Conservation (phyloP, 2,329 filamentous ascomycete genomes). For the Penicillium brevicompactum region DNA sequence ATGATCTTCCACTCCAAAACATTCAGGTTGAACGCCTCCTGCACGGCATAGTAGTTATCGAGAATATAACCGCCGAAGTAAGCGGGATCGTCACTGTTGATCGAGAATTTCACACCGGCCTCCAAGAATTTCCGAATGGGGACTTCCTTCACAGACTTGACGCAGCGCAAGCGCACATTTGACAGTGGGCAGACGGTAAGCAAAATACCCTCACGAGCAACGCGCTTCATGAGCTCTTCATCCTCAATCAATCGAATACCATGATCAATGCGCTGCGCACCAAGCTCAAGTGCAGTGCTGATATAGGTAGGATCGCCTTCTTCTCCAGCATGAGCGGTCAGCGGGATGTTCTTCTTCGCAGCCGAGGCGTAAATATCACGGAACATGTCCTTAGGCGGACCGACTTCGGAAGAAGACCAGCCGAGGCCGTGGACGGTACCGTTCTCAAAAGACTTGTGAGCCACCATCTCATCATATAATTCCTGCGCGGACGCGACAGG, state of each 20-base stretch:
- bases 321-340: slow-evolving; percentile 77
- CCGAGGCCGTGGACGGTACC: slow-evolving; percentile 65
- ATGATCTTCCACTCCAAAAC: slow-evolving; percentile 69
- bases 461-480: slow-evolving; percentile 44
- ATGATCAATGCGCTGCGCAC: slow-evolving; percentile 71
- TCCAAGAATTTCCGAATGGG: slow-evolving; percentile 67
- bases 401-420: slow-evolving; percentile 65
- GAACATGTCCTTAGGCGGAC: slow-evolving; percentile 61
- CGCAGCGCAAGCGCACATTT: slow-evolving; percentile 67
- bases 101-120: slow-evolving; percentile 65
- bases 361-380: slow-evolving; percentile 62
- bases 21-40: slow-evolving; percentile 67
- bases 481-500: slow-evolving; percentile 59
- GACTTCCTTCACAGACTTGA: slow-evolving; percentile 55
- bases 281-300: slow-evolving; percentile 63
- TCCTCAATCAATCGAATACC: slow-evolving; percentile 68
- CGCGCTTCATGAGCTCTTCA: slow-evolving; percentile 57
- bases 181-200: slow-evolving; percentile 74
- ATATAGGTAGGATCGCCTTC: slow-evolving; percentile 72
- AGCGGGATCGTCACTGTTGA: slow-evolving; percentile 75
- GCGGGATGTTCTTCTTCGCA: slow-evolving; percentile 53
- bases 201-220: slow-evolving; percentile 61
- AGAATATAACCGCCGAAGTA: slow-evolving; percentile 77
- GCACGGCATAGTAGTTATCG: slow-evolving; percentile 75
- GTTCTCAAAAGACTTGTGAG: slow-evolving; percentile 43